Percentiles rank a stretch among this genome's conserved stretches.
phyloP scores from a whole-genome alignment of 2,329 filamentous ascomycete species.

The Thermothelomyces thermophilus region DNA sequence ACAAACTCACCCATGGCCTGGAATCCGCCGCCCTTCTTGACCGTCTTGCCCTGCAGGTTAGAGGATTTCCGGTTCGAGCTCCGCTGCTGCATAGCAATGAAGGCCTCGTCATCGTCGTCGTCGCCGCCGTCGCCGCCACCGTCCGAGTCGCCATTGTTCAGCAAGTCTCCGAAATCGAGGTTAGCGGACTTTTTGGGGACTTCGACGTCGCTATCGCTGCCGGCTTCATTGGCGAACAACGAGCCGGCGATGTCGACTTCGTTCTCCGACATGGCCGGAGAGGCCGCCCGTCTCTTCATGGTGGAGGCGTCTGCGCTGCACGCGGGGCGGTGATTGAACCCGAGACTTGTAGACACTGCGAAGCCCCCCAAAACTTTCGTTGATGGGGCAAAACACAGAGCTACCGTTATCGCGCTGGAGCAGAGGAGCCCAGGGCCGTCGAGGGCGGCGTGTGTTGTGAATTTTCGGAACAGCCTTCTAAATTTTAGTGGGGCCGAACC shows the following conservation, averaged over 20 bases:
- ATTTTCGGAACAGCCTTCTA: conserved; percentile 16
- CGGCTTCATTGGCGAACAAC: conserved; percentile 59
- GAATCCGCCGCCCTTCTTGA: conserved; percentile 94
- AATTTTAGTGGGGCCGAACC: conserved; percentile 24
- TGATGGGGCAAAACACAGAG: background rate
- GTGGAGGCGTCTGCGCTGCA: conserved; percentile 8
- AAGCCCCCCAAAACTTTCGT: background rate
- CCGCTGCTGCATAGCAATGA: conserved; percentile 82
- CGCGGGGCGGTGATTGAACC: background rate
- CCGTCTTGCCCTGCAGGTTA: conserved; percentile 74
- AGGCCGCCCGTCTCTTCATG: conserved; percentile 69
- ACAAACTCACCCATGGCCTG: conserved; percentile 71
- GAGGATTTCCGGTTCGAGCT: conserved; percentile 80
- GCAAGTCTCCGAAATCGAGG: conserved; percentile 54
- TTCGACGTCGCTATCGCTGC: conserved; percentile 38
- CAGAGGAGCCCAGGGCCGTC: background rate
- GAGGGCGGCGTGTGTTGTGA: conserved; percentile 1
- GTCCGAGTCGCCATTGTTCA: conserved; percentile 48
- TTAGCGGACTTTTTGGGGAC: conserved; percentile 37
- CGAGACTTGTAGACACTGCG: background rate
- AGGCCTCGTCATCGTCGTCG: conserved; percentile 75
- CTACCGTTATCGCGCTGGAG: background rate
- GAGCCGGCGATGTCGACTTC: conserved; percentile 85
- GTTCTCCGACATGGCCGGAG: conserved; percentile 78
- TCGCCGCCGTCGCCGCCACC: conserved; percentile 67